Conservation (phyloP, 441 rosid genomes). For the Gossypium davidsonii region DNA sequence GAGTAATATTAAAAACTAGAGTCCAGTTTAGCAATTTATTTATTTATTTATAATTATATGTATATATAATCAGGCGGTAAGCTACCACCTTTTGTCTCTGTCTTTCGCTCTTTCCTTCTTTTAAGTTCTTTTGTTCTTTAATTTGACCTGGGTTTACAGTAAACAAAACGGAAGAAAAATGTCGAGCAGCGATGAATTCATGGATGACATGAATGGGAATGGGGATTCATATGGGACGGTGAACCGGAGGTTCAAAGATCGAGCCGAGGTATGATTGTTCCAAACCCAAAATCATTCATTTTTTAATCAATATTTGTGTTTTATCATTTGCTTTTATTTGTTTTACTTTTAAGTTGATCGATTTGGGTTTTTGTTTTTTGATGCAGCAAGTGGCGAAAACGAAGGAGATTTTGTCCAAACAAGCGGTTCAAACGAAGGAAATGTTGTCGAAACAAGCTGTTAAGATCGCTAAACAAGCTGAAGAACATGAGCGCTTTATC, state of each 20-base stretch:
- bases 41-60: too few species aligned
- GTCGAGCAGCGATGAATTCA: slow-evolving; percentile 43
- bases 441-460: slow-evolving; percentile 81
- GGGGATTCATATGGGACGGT: slow-evolving; percentile 38
- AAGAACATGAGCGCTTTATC: slow-evolving; percentile 78
- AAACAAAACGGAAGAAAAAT: slow-evolving; percentile 16
- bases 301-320: neutral
- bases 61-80: neutral
- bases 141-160: neutral
- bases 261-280: slow-evolving; percentile 52
- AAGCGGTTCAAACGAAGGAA: slow-evolving; percentile 70
- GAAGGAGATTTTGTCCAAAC: slow-evolving; percentile 72
- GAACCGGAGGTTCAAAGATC: slow-evolving; percentile 51
- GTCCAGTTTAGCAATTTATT: neutral
- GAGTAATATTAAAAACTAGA: neutral
- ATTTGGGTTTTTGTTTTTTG: slow-evolving; percentile 15
- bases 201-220: slow-evolving; percentile 36
- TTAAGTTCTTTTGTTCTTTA: neutral
- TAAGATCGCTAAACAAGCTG: slow-evolving; percentile 92
- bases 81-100: neutral
- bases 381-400: slow-evolving; percentile 67
- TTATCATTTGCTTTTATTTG: neutral
- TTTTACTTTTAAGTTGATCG: neutral
- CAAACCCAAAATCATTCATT: neutral
- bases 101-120: too few species aligned